Conservation (phyloP, 805 yeast genomes). For the Grigorovia humatica region DNA sequence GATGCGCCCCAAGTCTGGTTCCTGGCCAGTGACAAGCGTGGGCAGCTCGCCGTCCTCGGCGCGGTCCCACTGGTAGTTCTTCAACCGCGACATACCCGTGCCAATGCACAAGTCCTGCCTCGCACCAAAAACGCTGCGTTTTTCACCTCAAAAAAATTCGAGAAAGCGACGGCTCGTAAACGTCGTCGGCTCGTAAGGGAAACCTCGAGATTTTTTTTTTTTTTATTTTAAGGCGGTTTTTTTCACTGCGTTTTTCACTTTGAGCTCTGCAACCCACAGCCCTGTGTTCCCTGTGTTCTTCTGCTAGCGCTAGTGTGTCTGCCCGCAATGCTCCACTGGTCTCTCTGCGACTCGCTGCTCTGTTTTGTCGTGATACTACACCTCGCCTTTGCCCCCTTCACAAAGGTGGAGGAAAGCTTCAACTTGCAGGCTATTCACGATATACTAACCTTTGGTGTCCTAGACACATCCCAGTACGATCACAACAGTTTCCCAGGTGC, state of each 20-base stretch:
- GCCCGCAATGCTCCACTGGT: conserved; percentile 18
- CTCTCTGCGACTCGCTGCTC: conserved; percentile 27
- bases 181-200: neutral
- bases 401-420: conserved; percentile 93
- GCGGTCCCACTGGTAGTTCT: conserved; percentile 20
- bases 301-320: too few species aligned
- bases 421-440: conserved; percentile 85
- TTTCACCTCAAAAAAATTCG: too few species aligned
- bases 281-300: too few species aligned
- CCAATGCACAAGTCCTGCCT: too few species aligned
- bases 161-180: too few species aligned
- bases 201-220: too few species aligned
- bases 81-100: conserved; percentile 24
- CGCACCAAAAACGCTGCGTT: too few species aligned
- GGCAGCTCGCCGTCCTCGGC: conserved; percentile 30
- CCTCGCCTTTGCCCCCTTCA: conserved; percentile 56
- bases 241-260: neutral
- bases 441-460: conserved; percentile 50
- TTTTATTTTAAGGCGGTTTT: neutral
- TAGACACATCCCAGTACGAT: conserved; percentile 43
- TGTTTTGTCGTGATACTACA: conserved; percentile 40
- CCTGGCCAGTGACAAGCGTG: conserved; percentile 21
- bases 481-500: conserved; percentile 77
- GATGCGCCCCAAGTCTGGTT: conserved; percentile 18
- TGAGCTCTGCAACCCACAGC: neutral